These are phyloP conservation scores for Phytophthora pini DNA, from an alignment of 352 stramenopile genomes.

Conservation along the genomic window DNA sequence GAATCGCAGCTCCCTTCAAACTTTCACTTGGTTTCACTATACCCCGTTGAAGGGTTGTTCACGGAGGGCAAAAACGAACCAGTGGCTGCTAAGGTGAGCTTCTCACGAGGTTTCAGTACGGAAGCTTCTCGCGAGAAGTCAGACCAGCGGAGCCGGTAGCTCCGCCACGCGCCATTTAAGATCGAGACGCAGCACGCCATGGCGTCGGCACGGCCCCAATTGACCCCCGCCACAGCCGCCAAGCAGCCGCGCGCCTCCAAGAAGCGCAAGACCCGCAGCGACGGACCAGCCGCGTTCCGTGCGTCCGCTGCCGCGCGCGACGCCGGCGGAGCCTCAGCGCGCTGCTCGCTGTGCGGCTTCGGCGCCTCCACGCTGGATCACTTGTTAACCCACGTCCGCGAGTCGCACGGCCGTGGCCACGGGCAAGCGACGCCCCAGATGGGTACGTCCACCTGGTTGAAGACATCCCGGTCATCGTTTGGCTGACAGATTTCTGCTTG, in stretches of 20 bases:
- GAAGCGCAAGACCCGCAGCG: constrained; percentile 61
- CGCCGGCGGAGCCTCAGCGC: constrained; percentile 16
- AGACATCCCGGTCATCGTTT: constrained; percentile 19
- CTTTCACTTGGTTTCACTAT: constrained; percentile 26
- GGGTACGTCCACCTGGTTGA: constrained; percentile 47
- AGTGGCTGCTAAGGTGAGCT: constrained; percentile 24
- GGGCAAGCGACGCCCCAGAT: constrained; percentile 40
- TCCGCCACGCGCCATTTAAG: constrained; percentile 21
- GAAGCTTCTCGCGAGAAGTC: constrained; percentile 35
- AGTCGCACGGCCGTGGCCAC: constrained; percentile 35
- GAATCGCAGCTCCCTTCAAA: constrained; percentile 17
- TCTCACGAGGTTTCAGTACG: constrained; percentile 39
- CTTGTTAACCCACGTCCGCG: constrained; percentile 56
- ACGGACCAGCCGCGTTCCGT: constrained; percentile 26
- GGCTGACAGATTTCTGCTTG: constrained; percentile 2
- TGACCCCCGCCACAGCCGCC: constrained; percentile 1
- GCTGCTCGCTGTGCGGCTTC: constrained; percentile 56
- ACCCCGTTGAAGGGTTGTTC: constrained; percentile 19
- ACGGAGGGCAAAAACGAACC: constrained; percentile 15
- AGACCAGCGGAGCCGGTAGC: constrained; percentile 24
- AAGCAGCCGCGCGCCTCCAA: constrained; percentile 38
- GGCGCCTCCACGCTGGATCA: constrained; percentile 52
- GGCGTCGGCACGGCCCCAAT: constrained; percentile 25
- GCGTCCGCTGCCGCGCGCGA: constrained; percentile 14
- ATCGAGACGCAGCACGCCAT: constrained; percentile 25